Base-by-base conservation (phyloP, 1,139 yeast genomes). In the Spathaspora sp. region DNA sequence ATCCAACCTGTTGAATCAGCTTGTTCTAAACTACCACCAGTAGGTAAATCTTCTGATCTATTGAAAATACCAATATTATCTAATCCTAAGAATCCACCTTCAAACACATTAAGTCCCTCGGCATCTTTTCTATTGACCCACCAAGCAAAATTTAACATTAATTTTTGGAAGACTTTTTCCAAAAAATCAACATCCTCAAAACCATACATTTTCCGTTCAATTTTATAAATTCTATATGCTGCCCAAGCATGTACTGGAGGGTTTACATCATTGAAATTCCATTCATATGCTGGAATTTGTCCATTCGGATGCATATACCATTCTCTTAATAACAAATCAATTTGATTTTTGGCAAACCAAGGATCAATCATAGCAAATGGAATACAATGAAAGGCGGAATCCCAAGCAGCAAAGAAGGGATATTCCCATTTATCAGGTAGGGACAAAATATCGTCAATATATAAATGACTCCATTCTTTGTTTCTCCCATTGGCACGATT, bases 231-330 rank as follows among this genome's bases (percentile, higher is more conserved):
- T 59, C 98, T 79, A 65, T 85, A 91, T 7, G 95, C 86, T 0
- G 97, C 86, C 98, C 98, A 91, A 0, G 97, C 97, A 64, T 91
- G 97, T 36, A 91, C 98, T 1, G 98, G 98, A 1, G 98, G 98
- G 63, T 91, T 91, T 17, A 93, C 97, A 65, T 91, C 98, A 53
- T 89, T 78, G 59, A 91, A 91, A 65, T 91, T 91, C 98, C 98
- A 91, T 66, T 91, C 98, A 64, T 91, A 91, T 17, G 97, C 97
- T 0, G 98, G 98, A 54, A 90, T 84, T 67, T 91, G 97, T n/a
- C 98, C 98, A 64, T 91, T 91, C 41, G 98, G 97, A 66, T 93
- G 97, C 96, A 90, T 89, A 66, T 90, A 91, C 98, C 98, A 91
- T 66, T 91, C 98, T 60, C 97, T 79, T 36, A 96, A 86, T 63